Base-by-base conservation (phyloP, 345 rosid genomes). In the Viola odorata region DNA sequence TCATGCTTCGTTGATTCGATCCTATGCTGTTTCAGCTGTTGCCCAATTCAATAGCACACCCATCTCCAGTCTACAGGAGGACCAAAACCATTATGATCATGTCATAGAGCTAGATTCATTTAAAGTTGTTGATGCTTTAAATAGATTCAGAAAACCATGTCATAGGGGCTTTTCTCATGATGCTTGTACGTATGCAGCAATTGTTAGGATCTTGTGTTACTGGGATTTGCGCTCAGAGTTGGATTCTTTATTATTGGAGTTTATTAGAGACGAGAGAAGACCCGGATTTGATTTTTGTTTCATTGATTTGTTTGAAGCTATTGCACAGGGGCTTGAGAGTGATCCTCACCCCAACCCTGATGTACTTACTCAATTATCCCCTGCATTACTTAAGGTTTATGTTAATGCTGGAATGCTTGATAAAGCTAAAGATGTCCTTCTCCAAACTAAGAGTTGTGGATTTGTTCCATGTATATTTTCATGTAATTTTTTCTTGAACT, bases 401-500 rank as follows among this genome's bases (percentile, higher is more conserved):
- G 82, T 39, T 50, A 50, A 64, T 68, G 58, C 62, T 6, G 73
- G 61, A 8, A 75, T 80, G 92, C 82, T 85, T 63, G 83, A 82
- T 17, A 84, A 85, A 57, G 91, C 78, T 8, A 66, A 70, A 62
- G 80, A 81, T 73, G 56, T 76, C 58, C 54, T 84, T 41, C 81
- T 80, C 51, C 80, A 74, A 62, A 62, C 53, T 36, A 62, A 61
- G 12, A 52, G 72, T 4, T 41, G 50, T 36, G 82, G 83, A 41
- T 82, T 77, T 57, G 62, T 64, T 16, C 70, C 81, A 0, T 57
- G 57, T 48, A 77, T 84, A n/a, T 64, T 60, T 7, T 41, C 98
- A 0, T 85, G 79, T 65, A 85, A 89, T 73, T 89, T 73, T 73
- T 76, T 89, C 49, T 62, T 86, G 82, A 82, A 82, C 57, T 75